Evolutionary conservation across 305 asterid genomes (phyloP), one percentile per base, ranked within the genome.

Genomic region (Salvia sclarea): DNA sequence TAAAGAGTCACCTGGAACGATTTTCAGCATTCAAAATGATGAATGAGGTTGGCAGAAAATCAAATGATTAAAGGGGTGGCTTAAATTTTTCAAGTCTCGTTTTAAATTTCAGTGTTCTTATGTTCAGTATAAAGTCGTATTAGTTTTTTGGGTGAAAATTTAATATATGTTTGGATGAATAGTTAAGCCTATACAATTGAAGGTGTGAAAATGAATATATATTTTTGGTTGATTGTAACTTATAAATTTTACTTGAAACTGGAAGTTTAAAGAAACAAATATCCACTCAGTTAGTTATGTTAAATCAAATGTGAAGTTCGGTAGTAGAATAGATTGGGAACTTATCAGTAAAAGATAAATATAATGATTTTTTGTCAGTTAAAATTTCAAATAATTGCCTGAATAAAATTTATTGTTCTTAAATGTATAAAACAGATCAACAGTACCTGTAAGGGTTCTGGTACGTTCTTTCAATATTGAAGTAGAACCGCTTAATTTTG

Each of bases 1-100:
- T 84, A 94, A 70, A 10, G 85, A 82, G 71, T 81, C 77, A 60
- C 98, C 99, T 90, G 83, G 63, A 72, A 77, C 44, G 64, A 76
- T 52, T 50, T 62, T 41, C 24, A 72, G 76, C 37, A 17, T 70
- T 79, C 52, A 14, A 71, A 31, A 40, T 64, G 30, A 56, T 38
- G 69, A 74, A 50, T 55, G 58, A 69, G 44, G 44, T 25, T 62
- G 13, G 30, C 62, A 64, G 47, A 61, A 44, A 69, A 44, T 24
- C 44, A 40, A 60, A 61, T 52, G 47, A 60, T 59, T 14, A 72
- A 70, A 6, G 48, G 17, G 17, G 41, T n/a, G 13, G 61, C 9
- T 17, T 31, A 45, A 2, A 2, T 57, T 33, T 57, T 33, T 9
- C 63, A 3, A 28, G 6, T 31, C n/a, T 14, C 8, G 8, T 1